Percentiles rank a stretch among this genome's conserved stretches.
These are phyloP conservation scores for Neurospora hispaniola DNA, from an alignment of 495 filamentous ascomycete species.

Conservation along the genomic window DNA sequence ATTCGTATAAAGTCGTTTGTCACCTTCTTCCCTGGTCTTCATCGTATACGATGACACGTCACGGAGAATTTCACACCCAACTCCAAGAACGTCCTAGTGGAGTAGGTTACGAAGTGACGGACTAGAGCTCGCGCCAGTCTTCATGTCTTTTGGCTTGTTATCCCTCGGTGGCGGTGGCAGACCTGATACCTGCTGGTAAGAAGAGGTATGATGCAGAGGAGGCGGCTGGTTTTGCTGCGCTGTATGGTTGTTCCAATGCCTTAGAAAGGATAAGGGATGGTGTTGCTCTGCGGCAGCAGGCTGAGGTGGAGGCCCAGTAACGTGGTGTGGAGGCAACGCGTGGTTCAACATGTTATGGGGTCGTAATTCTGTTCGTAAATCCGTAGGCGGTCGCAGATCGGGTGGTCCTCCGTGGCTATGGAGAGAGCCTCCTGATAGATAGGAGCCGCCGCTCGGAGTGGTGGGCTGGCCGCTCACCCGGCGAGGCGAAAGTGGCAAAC, in stretches of 20 bases:
- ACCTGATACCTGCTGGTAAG: constrained; percentile 11
- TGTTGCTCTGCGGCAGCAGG: constrained; percentile 18
- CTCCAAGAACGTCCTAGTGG: constrained; percentile 29
- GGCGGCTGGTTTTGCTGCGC: constrained; percentile 1
- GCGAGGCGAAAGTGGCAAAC: constrained; percentile 30
- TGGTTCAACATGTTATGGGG: constrained; percentile 27
- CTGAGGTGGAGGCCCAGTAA: constrained; percentile 20
- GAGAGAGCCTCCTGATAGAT: constrained; percentile 11
- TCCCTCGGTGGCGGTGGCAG: constrained; percentile 1
- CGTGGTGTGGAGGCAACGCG: constrained; percentile 7
- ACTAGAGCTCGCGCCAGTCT: constrained; percentile 57
- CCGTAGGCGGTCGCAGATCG: not conserved
- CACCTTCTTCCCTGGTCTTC: constrained; percentile 2
- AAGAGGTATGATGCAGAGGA: constrained; percentile 25
- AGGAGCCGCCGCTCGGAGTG: constrained; percentile 14
- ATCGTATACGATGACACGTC: not conserved
- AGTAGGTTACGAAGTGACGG: constrained; percentile 68
- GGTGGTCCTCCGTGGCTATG: constrained; percentile 18
- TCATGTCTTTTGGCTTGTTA: constrained; percentile 26
- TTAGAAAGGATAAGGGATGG: constrained; percentile 24
- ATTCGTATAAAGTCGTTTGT: constrained; percentile 1
- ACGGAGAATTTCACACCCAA: not conserved
- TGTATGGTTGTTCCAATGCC: constrained; percentile 14
- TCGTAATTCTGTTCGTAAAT: constrained; percentile 3
- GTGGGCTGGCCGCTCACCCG: constrained; percentile 21